Percentiles rank a stretch among this genome's conserved stretches.
These are phyloP conservation scores for Pyrus hybrid DNA, from an alignment of 331 rosid genomes.

Conservation along the genomic window DNA sequence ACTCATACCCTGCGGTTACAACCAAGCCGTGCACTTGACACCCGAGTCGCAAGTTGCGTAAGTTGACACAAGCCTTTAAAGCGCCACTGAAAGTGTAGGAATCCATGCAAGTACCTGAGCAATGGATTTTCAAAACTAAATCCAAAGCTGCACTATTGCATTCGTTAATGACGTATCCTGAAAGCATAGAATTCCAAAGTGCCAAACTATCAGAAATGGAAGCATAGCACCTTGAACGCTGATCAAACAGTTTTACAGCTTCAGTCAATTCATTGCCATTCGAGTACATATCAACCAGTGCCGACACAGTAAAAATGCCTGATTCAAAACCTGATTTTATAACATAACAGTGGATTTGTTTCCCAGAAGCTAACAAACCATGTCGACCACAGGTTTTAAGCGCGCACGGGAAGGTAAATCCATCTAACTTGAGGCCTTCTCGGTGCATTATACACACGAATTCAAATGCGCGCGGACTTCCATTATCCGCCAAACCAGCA, in stretches of 20 bases:
- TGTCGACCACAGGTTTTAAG: conserved; percentile 46
- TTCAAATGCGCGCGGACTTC: conserved; percentile 33
- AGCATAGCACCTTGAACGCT: conserved; percentile 13
- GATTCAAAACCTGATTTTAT: conserved; percentile 55
- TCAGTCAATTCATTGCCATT: conserved; percentile 44
- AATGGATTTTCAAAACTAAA: conserved; percentile 41
- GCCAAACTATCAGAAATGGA: conserved; percentile 41
- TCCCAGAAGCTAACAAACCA: conserved; percentile 37
- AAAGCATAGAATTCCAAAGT: conserved; percentile 75
- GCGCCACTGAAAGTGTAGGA: conserved; percentile 61
- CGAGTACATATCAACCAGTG: conserved; percentile 77
- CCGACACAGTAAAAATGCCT: conserved; percentile 50
- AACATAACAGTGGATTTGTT: conserved; percentile 54
- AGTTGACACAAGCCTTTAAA: conserved; percentile 60
- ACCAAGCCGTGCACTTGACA: conserved; percentile 73
- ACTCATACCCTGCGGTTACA: conserved; percentile 52
- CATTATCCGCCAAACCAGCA: conserved; percentile 56
- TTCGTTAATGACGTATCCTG: conserved; percentile 54
- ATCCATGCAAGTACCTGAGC: conserved; percentile 45
- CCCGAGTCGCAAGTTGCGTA: conserved; percentile 36
- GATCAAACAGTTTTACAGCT: conserved; percentile 47
- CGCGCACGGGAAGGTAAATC: conserved; percentile 65
- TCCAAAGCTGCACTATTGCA: conserved; percentile 37
- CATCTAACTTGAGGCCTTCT: conserved; percentile 50
- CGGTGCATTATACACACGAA: conserved; percentile 52